A percentile compares a stretch with the other conserved stretches of the same genome.
phyloP scores from a whole-genome alignment of 192 early-diverging fungal species.

The Coemansia sp. region DNA sequence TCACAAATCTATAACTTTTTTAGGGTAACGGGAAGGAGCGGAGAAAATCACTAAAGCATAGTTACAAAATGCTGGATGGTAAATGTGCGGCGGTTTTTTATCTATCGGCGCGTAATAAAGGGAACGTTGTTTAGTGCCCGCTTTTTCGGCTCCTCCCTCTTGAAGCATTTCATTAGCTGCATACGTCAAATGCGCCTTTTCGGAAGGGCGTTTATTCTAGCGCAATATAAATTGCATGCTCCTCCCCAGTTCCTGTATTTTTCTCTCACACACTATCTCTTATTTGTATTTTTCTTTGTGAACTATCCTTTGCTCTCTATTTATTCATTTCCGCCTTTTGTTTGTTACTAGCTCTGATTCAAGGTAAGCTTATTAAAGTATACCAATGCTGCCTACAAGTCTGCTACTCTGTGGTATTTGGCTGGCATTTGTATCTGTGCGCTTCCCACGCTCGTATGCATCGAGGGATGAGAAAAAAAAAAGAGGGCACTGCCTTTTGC shows the following conservation, averaged over 20 bases:
- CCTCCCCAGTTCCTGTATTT: background rate
- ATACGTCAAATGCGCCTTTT: too few species aligned
- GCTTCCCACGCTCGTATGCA: too few species aligned
- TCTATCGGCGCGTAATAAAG: too few species aligned
- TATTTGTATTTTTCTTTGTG: constrained; percentile 1
- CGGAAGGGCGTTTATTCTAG: background rate
- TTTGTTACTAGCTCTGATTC: background rate
- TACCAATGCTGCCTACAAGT: background rate
- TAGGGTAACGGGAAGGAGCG: too few species aligned
- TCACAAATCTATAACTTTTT: too few species aligned
- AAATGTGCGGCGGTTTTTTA: too few species aligned
- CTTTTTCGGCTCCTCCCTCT: too few species aligned
- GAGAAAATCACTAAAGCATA: too few species aligned
- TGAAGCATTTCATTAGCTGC: background rate
- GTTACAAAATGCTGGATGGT: too few species aligned
- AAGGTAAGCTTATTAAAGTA: constrained; percentile 1
- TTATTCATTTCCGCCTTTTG: background rate
- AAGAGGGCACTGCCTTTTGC: background rate
- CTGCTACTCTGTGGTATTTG: background rate
- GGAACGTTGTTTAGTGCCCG: too few species aligned
- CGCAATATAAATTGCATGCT: constrained; percentile 3
- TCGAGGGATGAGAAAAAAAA: too few species aligned
- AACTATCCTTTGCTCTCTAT: constrained; percentile 1
- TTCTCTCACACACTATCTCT: background rate
- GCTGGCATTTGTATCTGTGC: background rate